Evolutionary conservation across 2,329 filamentous ascomycete species (phyloP).

Genomic region (Colletotrichum cuscutae): DNA sequence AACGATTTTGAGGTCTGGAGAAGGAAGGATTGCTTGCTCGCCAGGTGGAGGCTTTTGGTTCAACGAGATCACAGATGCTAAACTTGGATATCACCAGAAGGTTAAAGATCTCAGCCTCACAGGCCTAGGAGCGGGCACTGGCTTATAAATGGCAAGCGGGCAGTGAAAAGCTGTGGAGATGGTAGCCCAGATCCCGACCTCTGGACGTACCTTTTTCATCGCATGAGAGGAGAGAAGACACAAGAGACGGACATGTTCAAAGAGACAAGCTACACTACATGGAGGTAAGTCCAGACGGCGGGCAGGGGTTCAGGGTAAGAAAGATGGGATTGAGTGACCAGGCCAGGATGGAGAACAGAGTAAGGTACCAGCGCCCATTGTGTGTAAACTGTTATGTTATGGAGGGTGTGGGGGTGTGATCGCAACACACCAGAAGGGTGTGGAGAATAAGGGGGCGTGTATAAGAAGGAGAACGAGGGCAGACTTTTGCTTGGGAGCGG

Average conservation of each 20-base stretch:
- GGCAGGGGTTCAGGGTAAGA: constrained; percentile 27
- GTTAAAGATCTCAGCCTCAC: constrained; percentile 38
- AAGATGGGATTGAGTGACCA: constrained; percentile 30
- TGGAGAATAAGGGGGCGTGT: neutral
- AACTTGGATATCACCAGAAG: constrained; percentile 37
- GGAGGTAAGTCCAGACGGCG: constrained; percentile 27
- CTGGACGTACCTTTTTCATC: constrained; percentile 29
- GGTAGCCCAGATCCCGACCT: constrained; percentile 25
- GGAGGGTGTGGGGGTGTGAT: constrained; percentile 29
- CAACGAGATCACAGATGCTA: constrained; percentile 35
- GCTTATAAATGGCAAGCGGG: constrained; percentile 37
- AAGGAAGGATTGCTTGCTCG: constrained; percentile 35
- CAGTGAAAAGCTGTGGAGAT: constrained; percentile 36
- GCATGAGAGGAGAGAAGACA: constrained; percentile 16
- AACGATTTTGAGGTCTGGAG: constrained; percentile 20
- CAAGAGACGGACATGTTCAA: constrained; percentile 27
- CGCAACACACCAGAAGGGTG: neutral
- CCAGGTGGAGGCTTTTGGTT: constrained; percentile 33
- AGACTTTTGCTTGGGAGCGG: neutral
- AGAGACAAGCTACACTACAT: constrained; percentile 35
- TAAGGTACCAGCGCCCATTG: constrained; percentile 29
- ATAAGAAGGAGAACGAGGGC: neutral
- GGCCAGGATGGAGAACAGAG: constrained; percentile 30
- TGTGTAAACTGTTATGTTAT: neutral
- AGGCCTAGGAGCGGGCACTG: constrained; percentile 34